Evolutionary conservation across 2,329 filamentous ascomycete species (phyloP).

Genomic region (Bipolaris victoriae): DNA sequence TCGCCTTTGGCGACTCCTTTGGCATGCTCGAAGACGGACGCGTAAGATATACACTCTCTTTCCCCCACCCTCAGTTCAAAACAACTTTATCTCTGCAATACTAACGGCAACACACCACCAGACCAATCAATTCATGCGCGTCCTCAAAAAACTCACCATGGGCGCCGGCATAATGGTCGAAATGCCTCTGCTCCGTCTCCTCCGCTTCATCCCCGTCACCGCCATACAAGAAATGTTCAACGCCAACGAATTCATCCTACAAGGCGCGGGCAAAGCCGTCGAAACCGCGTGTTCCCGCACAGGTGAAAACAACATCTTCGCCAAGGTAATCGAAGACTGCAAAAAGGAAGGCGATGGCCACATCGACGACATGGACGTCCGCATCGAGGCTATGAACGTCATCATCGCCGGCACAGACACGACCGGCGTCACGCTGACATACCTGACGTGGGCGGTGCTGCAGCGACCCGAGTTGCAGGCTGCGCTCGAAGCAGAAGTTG

Average conservation of each 20-base stretch:
- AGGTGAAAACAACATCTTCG: conserved; percentile 43
- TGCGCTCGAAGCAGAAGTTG: conserved; percentile 33
- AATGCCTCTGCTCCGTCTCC: conserved; percentile 42
- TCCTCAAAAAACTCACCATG: conserved; percentile 45
- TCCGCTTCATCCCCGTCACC: conserved; percentile 40
- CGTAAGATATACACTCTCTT: conserved; percentile 25
- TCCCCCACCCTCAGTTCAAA: no score
- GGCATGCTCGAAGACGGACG: conserved; percentile 48
- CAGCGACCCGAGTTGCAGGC: conserved; percentile 28
- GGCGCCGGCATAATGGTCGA: conserved; percentile 47
- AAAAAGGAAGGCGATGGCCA: conserved; percentile 38
- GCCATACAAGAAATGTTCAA: conserved; percentile 45
- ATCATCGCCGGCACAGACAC: conserved; percentile 48
- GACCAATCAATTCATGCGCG: conserved; percentile 47
- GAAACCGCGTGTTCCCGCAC: conserved; percentile 38
- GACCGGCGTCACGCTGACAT: conserved; percentile 43
- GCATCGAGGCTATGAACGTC: conserved; percentile 42
- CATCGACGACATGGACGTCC: conserved; percentile 43
- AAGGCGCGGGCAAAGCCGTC: conserved; percentile 40
- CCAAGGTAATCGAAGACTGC: conserved; percentile 41
- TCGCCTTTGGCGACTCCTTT: conserved; percentile 51
- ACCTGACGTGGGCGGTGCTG: conserved; percentile 44
- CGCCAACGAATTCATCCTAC: conserved; percentile 41
- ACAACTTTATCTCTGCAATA: no score
- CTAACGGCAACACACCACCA: neutral